These are phyloP conservation scores for Yamadazyma triangularis DNA, from an alignment of 1,139 yeast species.

Conservation along the genomic window DNA sequence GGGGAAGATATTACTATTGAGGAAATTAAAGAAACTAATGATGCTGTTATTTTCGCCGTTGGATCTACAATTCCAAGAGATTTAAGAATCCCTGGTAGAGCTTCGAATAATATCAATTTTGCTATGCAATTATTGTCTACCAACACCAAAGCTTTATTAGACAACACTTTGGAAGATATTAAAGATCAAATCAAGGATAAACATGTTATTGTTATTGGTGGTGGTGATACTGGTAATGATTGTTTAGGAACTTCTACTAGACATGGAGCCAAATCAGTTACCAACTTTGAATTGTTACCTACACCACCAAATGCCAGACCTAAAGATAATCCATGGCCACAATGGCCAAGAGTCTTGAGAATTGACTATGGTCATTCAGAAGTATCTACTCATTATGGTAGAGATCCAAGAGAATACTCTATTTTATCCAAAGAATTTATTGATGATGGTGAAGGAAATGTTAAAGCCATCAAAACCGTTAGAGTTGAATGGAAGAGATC, in stretches of 20 bases:
- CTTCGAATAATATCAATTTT: conserved; percentile 79
- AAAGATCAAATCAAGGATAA: conserved; percentile 73
- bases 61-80: conserved; percentile 98
- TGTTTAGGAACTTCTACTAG: conserved; percentile 97
- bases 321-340: conserved; percentile 99
- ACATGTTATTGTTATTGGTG: conserved; percentile 94
- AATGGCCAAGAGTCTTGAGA: conserved; percentile 97
- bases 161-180: conserved; percentile 74
- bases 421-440: conserved; percentile 93
- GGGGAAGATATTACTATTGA: conserved; percentile 78
- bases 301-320: conserved; percentile 84
- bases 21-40: conserved; percentile 59
- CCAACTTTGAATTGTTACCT: conserved; percentile 92
- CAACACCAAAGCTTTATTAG: conserved; percentile 87
- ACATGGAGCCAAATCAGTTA: conserved; percentile 95
- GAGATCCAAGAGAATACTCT: conserved; percentile 96
- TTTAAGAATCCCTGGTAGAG: conserved; percentile 90
- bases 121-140: conserved; percentile 91
- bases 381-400: conserved; percentile 90
- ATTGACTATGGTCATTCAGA: conserved; percentile 98
- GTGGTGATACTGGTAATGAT: conserved; percentile 99
- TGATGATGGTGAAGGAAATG: conserved; percentile 92
- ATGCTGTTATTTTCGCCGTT: conserved; percentile 89
- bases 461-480: conserved; percentile 88
- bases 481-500: conserved; percentile 98